These are phyloP conservation scores for Candida broadrunensis DNA, from an alignment of 805 yeast species.

Conservation along the genomic window DNA sequence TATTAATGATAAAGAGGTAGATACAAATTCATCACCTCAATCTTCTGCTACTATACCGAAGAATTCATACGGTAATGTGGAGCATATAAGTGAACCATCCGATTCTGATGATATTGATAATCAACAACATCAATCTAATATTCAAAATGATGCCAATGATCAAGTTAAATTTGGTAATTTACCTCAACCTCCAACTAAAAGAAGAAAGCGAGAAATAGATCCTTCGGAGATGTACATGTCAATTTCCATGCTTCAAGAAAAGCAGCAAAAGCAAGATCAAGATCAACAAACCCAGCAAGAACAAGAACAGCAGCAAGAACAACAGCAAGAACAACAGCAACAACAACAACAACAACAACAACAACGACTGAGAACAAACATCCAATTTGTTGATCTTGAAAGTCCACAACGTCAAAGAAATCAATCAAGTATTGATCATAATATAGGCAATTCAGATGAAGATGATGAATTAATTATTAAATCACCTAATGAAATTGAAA, in stretches of 20 bases:
- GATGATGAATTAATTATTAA: conserved; percentile 74
- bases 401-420: conserved; percentile 1
- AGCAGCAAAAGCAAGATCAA: too few species aligned
- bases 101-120: conserved; percentile 28
- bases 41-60: too few species aligned
- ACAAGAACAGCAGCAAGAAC: conserved; percentile 15
- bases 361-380: too few species aligned
- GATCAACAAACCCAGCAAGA: too few species aligned
- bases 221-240: conserved; percentile 86
- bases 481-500: conserved; percentile 73
- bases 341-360: conserved; percentile 1
- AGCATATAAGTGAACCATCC: conserved; percentile 43
- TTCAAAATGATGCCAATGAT: conserved; percentile 6
- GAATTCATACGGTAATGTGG: conserved; percentile 14
- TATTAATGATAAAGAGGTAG: conserved; percentile 6
- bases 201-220: conserved; percentile 47
- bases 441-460: conserved; percentile 39
- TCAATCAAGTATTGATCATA: conserved; percentile 21
- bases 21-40: conserved; percentile 3
- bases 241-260: conserved; percentile 71
- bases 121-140: conserved; percentile 6
- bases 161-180: conserved; percentile 59
- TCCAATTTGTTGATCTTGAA: conserved; percentile 3
- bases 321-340: conserved; percentile 4
- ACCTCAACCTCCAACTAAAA: conserved; percentile 45